Conservation (phyloP, 305 asterid genomes). For the Euphrasia arctica region DNA sequence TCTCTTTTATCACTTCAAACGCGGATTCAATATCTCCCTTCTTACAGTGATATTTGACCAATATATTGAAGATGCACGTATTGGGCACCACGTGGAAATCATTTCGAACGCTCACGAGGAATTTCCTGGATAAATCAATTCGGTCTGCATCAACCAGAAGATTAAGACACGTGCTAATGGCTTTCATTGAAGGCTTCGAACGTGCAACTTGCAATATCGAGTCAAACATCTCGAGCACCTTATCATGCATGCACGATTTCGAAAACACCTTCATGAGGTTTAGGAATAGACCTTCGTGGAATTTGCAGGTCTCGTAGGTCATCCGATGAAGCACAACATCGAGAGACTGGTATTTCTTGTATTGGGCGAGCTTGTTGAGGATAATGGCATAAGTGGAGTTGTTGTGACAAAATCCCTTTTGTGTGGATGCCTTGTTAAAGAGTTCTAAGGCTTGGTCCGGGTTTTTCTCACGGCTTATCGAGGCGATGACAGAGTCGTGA, state of each 20-base stretch:
- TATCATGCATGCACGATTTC: slow-evolving; percentile 56
- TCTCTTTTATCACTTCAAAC: slow-evolving; percentile 65
- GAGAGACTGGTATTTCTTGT: slow-evolving; percentile 51
- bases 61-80: slow-evolving; percentile 83
- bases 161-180: slow-evolving; percentile 88
- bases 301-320: slow-evolving; percentile 88
- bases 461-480: slow-evolving; percentile 58
- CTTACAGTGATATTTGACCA: slow-evolving; percentile 80
- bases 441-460: slow-evolving; percentile 60
- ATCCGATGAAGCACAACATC: slow-evolving; percentile 72
- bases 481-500: slow-evolving; percentile 49
- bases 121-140: slow-evolving; percentile 60
- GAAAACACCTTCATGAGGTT: slow-evolving; percentile 93
- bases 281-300: slow-evolving; percentile 76
- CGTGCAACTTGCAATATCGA: slow-evolving; percentile 58
- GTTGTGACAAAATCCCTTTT: slow-evolving; percentile 78
- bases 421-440: slow-evolving; percentile 65
- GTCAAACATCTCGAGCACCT: slow-evolving; percentile 68
- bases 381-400: slow-evolving; percentile 64
- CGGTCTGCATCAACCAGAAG: slow-evolving; percentile 66
- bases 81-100: slow-evolving; percentile 70
- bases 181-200: slow-evolving; percentile 75
- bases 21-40: slow-evolving; percentile 70
- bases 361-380: slow-evolving; percentile 72
- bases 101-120: slow-evolving; percentile 52